Evolutionary conservation across 768 basidiomycete species (phyloP), one percentile per base, ranked within the genome.

Genomic region (Podaxis mareebaensis): DNA sequence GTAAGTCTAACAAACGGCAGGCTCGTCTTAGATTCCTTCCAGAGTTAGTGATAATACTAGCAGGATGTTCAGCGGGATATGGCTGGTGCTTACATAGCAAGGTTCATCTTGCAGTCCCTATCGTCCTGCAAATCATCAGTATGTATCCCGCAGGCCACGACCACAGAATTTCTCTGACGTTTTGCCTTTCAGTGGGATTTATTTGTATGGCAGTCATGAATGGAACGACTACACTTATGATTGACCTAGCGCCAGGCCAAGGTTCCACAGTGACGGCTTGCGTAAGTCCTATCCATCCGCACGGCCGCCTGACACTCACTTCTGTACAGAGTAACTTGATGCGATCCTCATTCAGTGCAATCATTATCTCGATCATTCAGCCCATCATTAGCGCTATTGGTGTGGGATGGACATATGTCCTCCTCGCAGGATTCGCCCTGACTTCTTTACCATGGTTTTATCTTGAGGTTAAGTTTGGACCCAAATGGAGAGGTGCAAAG

Each of bases 251-350:
- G 3, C 89, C 89, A 2, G 67, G 71, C 0, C 86, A 87, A 61
- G 81, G 88, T 40, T 88, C 89, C 11, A 84, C 89, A 6, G 81
- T 90, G 3, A 89, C 87, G 2, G 89, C 89, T 57, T 91, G 89
- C 59, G 90, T 91, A 71, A 67, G 88, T 80, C 3, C 5, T 15
- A 13, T 44, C 48, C 8, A 10, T 28, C 24, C 5, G 20, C 11
- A 24, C n/a, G 22, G 20, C 30, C 17, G 28, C 15, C 39, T 24
- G 22, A 44, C 24, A 2, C 28, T 51, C 24, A 51, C 26, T 11
- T 33, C 20, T 4, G 33, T 22, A 48, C 67, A 92, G 90, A 90
- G 87, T 70, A 92, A 91, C 66, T 73, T 91, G 13, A 79, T 89
- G 8, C 85, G 90, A 30, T 90, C 88, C 69, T 76, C 78, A 1